Evolutionary conservation across 441 rosid species (phyloP).

Genomic region (Jatropha podagrica): DNA sequence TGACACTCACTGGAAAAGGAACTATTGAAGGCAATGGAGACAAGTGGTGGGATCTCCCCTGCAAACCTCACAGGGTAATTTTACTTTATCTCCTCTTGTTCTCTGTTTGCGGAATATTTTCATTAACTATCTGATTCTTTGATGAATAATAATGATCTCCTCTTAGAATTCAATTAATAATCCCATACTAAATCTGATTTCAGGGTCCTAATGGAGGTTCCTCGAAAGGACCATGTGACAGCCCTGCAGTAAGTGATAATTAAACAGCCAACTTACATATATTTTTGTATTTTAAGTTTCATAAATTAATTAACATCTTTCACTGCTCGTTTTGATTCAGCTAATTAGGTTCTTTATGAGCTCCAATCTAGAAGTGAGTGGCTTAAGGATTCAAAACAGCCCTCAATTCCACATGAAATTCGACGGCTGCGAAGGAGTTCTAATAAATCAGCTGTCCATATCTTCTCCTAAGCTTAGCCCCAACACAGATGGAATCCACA

Average conservation of each 20-base stretch:
- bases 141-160: too few relatives aligned
- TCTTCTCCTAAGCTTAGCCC: conserved; percentile 93
- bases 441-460: conserved; percentile 57
- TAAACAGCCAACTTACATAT: neutral
- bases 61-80: conserved; percentile 95
- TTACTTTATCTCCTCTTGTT: neutral
- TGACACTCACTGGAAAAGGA: conserved; percentile 76
- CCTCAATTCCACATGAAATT: conserved; percentile 95
- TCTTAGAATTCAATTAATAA: neutral
- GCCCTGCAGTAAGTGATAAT: conserved; percentile 71
- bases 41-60: conserved; percentile 98
- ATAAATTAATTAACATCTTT: neutral
- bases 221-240: conserved; percentile 65
- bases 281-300: neutral
- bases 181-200: conserved; percentile 16
- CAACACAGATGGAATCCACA: conserved; percentile 89
- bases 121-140: too few relatives aligned
- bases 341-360: conserved; percentile 94
- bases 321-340: conserved; percentile 32
- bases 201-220: conserved; percentile 76
- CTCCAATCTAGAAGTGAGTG: conserved; percentile 67
- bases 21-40: conserved; percentile 95
- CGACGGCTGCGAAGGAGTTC: conserved; percentile 88
- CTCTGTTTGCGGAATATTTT: neutral
- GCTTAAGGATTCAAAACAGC: conserved; percentile 78